Evolutionary conservation across 805 yeast genomes (phyloP).

Genomic region (Yarrowia osloensis): DNA sequence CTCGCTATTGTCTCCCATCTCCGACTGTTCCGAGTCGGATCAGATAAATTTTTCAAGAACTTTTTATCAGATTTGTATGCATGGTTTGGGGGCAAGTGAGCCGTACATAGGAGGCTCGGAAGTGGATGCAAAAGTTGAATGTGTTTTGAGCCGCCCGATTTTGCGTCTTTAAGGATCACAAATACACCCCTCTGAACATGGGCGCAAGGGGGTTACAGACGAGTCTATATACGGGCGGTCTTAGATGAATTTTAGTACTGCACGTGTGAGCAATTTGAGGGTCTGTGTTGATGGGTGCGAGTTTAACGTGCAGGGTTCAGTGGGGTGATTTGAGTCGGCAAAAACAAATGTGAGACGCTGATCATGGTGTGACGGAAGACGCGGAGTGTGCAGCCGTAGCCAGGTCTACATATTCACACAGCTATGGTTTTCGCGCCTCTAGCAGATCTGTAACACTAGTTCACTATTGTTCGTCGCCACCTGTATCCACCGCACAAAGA

Average conservation of each 20-base stretch:
- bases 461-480: background rate
- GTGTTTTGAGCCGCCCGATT: no score
- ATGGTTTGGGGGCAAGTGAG: constrained; percentile 26
- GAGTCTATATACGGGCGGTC: constrained; percentile 7
- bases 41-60: constrained; percentile 5
- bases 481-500: background rate
- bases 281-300: background rate
- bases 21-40: background rate
- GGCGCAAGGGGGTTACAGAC: background rate
- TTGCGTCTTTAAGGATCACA: background rate
- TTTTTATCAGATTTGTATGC: constrained; percentile 24
- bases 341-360: background rate
- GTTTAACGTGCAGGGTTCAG: constrained; percentile 8
- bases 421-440: no score
- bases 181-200: background rate
- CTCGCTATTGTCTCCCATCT: no score
- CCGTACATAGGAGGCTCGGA: background rate
- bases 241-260: constrained; percentile 11
- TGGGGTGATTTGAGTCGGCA: constrained; percentile 10
- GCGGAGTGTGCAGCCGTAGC: no score
- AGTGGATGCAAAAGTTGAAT: background rate
- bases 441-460: no score
- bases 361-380: background rate
- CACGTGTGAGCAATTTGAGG: constrained; percentile 24
- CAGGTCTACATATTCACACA: no score